Evolutionary conservation across 257 asterid species (phyloP), one percentile per base, ranked within the genome.

Genomic region (Haberlea rhodopensis): DNA sequence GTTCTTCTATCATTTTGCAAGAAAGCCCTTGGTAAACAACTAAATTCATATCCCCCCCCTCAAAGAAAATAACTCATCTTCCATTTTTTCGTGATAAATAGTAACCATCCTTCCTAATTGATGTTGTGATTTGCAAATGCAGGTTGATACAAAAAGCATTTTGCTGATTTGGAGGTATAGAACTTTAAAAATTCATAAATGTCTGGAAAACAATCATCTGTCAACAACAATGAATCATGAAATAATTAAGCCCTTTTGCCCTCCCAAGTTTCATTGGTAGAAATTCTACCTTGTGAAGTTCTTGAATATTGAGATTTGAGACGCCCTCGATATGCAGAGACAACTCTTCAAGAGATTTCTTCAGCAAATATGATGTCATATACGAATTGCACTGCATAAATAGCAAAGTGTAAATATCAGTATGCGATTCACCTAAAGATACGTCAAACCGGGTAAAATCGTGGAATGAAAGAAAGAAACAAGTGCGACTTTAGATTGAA

Each of bases 1-100:
- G 82, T 91, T 63, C 78, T 86, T 71, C 79, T 91, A n/a, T 83
- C 97, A n/a, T 57, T 86, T 73, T 91, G 96, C 73, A 85, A 79
- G 59, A 84, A 76, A 34, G 77, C 87, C 49, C 27, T 73, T 6
- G 82, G 87, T 83, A 76, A 67, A 24, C 31, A 29, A 71, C 58
- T 62, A 21, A 34, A 37, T 10, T 32, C 15, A 0, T 9, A 1
- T 32, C 9, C 7, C 43, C 0, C 13, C 43, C 43, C 2, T 32
- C 2, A n/a, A n/a, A n/a, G n/a, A n/a, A n/a, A n/a, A n/a, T n/a
- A n/a, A 29, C 34, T 29, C 34, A n/a, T 29, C 5, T 5, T 5
- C 34, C 34, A 29, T 29, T 32, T 34, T 34, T 6, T 2, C 45
- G 4, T 37, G n/a, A 37, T 37, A 37, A 37, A 37, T 11, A 2